These are phyloP conservation scores for Boletus rubescentipes DNA, from an alignment of 768 basidiomycete genomes.

Conservation along the genomic window DNA sequence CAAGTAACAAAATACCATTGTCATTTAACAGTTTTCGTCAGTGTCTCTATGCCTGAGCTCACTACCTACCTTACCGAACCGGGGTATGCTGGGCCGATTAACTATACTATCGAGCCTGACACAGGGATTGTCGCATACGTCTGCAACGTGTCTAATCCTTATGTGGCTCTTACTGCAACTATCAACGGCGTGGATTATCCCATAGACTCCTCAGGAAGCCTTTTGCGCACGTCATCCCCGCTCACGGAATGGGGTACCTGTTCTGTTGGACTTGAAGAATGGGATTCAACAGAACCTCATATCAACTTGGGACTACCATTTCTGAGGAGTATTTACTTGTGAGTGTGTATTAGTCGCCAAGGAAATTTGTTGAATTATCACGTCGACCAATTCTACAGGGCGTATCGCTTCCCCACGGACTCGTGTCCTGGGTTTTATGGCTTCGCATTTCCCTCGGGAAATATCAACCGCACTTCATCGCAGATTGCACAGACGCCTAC, in stretches of 20 bases:
- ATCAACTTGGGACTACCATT: conserved; percentile 15
- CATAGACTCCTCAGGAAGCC: conserved; percentile 21
- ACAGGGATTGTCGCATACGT: conserved; percentile 12
- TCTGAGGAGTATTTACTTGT: conserved; percentile 19
- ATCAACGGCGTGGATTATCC: conserved; percentile 30
- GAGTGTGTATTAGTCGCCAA: neutral
- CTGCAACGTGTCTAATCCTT: conserved; percentile 19
- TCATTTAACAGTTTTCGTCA: conserved; percentile 6
- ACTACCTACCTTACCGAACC: conserved; percentile 7
- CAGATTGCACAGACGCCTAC: conserved; percentile 22
- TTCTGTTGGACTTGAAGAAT: conserved; percentile 5
- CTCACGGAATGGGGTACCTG: conserved; percentile 10
- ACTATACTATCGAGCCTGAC: conserved; percentile 3
- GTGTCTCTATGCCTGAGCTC: neutral
- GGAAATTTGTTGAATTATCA: neutral
- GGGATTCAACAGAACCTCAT: neutral
- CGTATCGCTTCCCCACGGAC: conserved; percentile 29
- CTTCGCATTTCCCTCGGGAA: conserved; percentile 28
- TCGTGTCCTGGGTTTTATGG: conserved; percentile 28
- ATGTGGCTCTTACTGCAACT: conserved; percentile 18
- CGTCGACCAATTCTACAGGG: conserved; percentile 10
- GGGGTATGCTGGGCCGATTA: conserved; percentile 16
- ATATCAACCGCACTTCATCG: conserved; percentile 19
- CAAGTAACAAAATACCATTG: neutral
- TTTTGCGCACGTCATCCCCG: conserved; percentile 9